A percentile compares a stretch with the other conserved stretches of the same genome.
Conservation (phyloP, 2,329 filamentous ascomycete genomes). For the Fusarium tuaranense region DNA sequence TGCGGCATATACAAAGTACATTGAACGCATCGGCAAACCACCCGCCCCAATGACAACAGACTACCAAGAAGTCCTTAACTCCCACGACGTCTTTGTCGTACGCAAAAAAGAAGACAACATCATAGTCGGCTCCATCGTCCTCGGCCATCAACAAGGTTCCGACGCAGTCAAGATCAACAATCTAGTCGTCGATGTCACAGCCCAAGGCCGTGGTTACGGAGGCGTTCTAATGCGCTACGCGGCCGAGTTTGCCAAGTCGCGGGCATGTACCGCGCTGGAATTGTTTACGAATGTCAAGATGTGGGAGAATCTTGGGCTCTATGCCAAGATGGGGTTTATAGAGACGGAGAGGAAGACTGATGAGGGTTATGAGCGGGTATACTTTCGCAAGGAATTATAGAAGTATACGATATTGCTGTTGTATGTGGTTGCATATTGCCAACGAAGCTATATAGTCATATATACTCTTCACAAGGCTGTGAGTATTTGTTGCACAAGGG, state of each 20-base stretch:
- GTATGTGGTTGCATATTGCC: not conserved
- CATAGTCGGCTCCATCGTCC: constrained; percentile 47
- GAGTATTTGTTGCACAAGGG: not conserved
- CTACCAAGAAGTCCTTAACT: constrained; percentile 45
- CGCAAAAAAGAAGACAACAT: not conserved
- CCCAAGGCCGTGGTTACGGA: constrained; percentile 49
- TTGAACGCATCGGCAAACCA: constrained; percentile 49
- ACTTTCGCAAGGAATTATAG: constrained; percentile 49
- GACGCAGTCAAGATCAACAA: constrained; percentile 45
- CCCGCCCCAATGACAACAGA: constrained; percentile 53
- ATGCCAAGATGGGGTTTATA: constrained; percentile 47
- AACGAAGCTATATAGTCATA: not conserved
- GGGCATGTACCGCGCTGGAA: constrained; percentile 35
- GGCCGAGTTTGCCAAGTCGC: constrained; percentile 43
- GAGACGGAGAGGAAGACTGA: constrained; percentile 47
- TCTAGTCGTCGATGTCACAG: constrained; percentile 43
- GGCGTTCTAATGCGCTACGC: constrained; percentile 48
- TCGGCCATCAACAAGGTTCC: constrained; percentile 21
- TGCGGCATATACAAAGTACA: constrained; percentile 50
- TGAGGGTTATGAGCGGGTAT: constrained; percentile 50
- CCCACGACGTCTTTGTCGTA: constrained; percentile 42
- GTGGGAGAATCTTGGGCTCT: constrained; percentile 48
- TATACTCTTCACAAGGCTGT: not conserved
- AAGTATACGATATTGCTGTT: not conserved
- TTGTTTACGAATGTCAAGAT: constrained; percentile 52